A percentile compares a stretch with the other conserved stretches of the same genome.
Evolutionary conservation across 306 rosid species (phyloP).

Genomic region (Quillaja saponaria): DNA sequence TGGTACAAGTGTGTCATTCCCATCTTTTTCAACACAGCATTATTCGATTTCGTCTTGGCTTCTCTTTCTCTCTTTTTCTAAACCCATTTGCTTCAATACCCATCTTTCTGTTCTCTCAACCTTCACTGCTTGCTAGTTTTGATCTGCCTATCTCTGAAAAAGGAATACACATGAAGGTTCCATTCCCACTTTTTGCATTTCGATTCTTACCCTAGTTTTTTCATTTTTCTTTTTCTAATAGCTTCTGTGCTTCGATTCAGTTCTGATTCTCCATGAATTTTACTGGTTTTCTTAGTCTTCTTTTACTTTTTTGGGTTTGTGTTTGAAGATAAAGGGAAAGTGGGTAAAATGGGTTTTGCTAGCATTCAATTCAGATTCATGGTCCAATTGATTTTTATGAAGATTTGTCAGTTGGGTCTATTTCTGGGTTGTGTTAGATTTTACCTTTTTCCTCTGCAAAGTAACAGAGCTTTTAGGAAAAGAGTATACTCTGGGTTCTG

Average conservation of each 20-base stretch:
- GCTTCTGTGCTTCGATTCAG: constrained; percentile 16
- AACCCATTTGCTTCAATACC: constrained; percentile 6
- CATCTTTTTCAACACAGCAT: constrained; percentile 30
- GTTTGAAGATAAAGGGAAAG: constrained; percentile 28
- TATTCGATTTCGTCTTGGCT: constrained; percentile 41
- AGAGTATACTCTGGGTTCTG: constrained; percentile 16
- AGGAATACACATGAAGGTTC: constrained; percentile 68
- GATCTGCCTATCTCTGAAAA: constrained; percentile 31
- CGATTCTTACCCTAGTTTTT: constrained; percentile 9
- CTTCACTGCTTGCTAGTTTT: constrained; percentile 26
- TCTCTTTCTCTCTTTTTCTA: constrained; percentile 21
- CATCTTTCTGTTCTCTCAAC: constrained; percentile 1
- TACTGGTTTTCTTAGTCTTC: constrained; percentile 3
- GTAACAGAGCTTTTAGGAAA: constrained; percentile 8
- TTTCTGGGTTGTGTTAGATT: constrained; percentile 2
- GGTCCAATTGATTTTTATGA: constrained; percentile 19
- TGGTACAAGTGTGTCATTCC: constrained; percentile 33
- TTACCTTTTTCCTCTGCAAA: constrained; percentile 11
- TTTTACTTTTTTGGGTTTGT: constrained; percentile 5
- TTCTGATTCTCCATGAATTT: constrained; percentile 40
- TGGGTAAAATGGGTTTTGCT: constrained; percentile 27
- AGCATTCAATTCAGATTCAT: constrained; percentile 21
- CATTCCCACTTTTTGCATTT: constrained; percentile 29
- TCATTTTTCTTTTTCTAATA: constrained; percentile 1
- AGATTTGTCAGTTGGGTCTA: background rate